A percentile compares a stretch with the other conserved stretches of the same genome.
Conservation (phyloP, 352 stramenopile genomes). For the Globisporangium middletonii region DNA sequence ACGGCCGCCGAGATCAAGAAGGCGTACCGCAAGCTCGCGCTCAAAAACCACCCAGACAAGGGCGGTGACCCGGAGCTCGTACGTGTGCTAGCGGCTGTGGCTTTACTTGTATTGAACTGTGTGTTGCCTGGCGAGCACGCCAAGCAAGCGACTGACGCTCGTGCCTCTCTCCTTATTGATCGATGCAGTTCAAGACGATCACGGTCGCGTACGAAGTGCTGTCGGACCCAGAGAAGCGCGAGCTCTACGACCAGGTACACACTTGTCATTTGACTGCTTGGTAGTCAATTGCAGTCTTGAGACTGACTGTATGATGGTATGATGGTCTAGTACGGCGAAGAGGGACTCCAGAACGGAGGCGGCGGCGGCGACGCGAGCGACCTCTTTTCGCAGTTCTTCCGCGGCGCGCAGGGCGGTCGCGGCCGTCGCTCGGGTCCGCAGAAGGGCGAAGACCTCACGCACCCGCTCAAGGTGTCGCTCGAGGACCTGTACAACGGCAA, state of each 20-base stretch:
- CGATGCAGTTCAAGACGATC: conserved; percentile 87
- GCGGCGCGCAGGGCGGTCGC: conserved; percentile 52
- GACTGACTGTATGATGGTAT: conserved; percentile 30
- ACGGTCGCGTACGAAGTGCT: conserved; percentile 96
- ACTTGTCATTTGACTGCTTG: conserved; percentile 1
- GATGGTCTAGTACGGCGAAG: conserved; percentile 93
- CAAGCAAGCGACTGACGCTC: conserved; percentile 3
- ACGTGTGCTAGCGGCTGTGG: conserved; percentile 4
- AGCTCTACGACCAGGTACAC: conserved; percentile 77
- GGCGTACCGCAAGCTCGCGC: conserved; percentile 85
- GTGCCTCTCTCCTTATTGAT: conserved; percentile 8
- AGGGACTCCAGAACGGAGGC: conserved; percentile 93
- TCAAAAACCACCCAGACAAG: conserved; percentile 98
- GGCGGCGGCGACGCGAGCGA: conserved; percentile 75
- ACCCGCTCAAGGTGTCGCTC: conserved; percentile 95
- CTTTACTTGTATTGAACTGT: neutral
- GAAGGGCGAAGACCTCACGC: conserved; percentile 94
- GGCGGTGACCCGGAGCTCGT: conserved; percentile 94
- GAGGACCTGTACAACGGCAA: conserved; percentile 99
- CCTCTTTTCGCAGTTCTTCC: conserved; percentile 98
- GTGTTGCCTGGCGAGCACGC: neutral
- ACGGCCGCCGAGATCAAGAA: conserved; percentile 87
- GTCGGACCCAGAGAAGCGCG: conserved; percentile 88
- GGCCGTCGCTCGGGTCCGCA: conserved; percentile 78
- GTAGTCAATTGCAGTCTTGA: neutral